Evolutionary conservation across 306 rosid genomes (phyloP).

Genomic region (Abrus precatorius): DNA sequence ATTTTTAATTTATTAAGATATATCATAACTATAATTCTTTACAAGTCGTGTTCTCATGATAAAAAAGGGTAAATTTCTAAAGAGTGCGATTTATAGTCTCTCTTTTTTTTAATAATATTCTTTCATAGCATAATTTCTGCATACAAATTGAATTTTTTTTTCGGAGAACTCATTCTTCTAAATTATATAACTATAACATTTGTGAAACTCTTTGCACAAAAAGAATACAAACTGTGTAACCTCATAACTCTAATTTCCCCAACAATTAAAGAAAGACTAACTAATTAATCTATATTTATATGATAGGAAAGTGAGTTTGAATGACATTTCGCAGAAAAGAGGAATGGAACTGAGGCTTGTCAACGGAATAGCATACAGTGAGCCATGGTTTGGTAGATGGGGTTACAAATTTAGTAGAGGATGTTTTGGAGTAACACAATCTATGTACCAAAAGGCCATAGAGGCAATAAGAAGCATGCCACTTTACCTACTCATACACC

Average conservation of each 20-base stretch:
- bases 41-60: too few species aligned
- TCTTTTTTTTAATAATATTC: too few species aligned
- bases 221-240: background rate
- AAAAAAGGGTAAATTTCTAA: too few species aligned
- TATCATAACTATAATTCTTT: too few species aligned
- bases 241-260: background rate
- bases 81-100: too few species aligned
- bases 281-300: conserved; percentile 14
- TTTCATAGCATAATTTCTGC: background rate
- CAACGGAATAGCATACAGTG: conserved; percentile 71
- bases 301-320: conserved; percentile 82
- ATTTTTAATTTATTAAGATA: too few species aligned
- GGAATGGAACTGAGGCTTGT: conserved; percentile 84
- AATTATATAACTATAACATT: background rate
- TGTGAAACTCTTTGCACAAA: background rate
- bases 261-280: background rate
- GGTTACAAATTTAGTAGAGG: conserved; percentile 84
- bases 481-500: conserved; percentile 62
- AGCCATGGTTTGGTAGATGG: conserved; percentile 90
- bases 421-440: conserved; percentile 67
- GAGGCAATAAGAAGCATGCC: conserved; percentile 79
- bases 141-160: background rate
- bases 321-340: conserved; percentile 67
- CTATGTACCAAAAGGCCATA: conserved; percentile 73
- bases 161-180: too few species aligned